Evolutionary conservation across 2,329 filamentous ascomycete species (phyloP).

Genomic region (Trichoderma atrobrunneum): DNA sequence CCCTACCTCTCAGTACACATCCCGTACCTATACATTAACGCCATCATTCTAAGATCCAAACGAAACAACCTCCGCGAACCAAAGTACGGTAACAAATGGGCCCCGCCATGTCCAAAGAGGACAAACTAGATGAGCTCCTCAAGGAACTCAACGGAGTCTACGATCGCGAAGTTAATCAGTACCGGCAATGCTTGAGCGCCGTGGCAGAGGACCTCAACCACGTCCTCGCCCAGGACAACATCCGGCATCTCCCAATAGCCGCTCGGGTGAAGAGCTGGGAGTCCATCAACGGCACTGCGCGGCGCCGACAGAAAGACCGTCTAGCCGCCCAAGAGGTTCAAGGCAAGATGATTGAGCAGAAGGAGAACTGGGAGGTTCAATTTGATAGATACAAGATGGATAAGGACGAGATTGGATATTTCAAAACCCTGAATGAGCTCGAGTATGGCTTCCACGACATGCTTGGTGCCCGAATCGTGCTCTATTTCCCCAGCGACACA

Average conservation of each 20-base stretch:
- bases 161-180: background rate
- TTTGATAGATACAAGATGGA: background rate
- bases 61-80: background rate
- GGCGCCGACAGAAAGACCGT: background rate
- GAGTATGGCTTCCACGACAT: background rate
- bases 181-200: background rate
- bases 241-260: background rate
- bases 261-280: background rate
- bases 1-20: background rate
- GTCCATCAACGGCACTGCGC: background rate
- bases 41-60: background rate
- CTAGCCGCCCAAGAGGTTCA: background rate
- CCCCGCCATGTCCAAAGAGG: background rate
- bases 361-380: background rate
- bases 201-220: background rate
- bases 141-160: background rate
- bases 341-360: background rate
- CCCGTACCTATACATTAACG: background rate
- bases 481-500: background rate
- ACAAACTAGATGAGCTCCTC: background rate
- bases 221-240: background rate
- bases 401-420: background rate
- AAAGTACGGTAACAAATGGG: background rate
- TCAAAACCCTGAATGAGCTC: background rate
- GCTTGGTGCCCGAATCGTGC: background rate